Conservation (phyloP, 495 filamentous ascomycete species). For the Aspergillus heteromorphus region DNA sequence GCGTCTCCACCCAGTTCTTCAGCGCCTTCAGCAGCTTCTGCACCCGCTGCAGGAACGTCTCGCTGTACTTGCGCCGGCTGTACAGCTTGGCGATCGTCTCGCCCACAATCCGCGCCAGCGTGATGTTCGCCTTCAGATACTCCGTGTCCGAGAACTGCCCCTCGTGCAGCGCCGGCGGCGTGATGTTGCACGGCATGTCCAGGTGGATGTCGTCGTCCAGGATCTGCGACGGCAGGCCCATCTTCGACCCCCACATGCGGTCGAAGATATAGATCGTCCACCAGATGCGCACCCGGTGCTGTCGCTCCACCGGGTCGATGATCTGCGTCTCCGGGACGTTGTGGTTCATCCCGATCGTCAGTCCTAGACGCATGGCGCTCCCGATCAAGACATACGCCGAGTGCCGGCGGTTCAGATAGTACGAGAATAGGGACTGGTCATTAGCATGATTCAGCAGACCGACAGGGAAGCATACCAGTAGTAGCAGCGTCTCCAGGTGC, state of each 20-base stretch:
- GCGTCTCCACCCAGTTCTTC: conserved; percentile 41
- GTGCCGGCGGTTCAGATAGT: conserved; percentile 42
- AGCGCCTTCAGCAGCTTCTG: conserved; percentile 40
- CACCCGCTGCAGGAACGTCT: conserved; percentile 40
- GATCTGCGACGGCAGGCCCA: conserved; percentile 42
- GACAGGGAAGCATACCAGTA: conserved; percentile 25
- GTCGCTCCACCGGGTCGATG: conserved; percentile 38
- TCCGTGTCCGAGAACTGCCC: conserved; percentile 39
- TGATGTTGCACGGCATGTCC: conserved; percentile 36
- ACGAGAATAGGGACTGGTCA: conserved; percentile 38
- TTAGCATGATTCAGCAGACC: not conserved
- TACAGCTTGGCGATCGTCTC: conserved; percentile 40
- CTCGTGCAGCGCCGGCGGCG: conserved; percentile 29
- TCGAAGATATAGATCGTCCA: conserved; percentile 48
- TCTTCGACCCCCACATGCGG: conserved; percentile 43
- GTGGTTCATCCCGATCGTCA: conserved; percentile 42
- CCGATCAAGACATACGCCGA: conserved; percentile 38
- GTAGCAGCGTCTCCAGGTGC: conserved; percentile 36
- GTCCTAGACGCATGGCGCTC: conserved; percentile 37
- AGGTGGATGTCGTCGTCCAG: conserved; percentile 45
- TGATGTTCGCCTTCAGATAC: conserved; percentile 38
- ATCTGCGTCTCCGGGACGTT: conserved; percentile 44
- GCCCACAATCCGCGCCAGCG: conserved; percentile 37
- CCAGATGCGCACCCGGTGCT: conserved; percentile 43
- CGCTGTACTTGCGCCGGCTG: conserved; percentile 39